Evolutionary conservation across 345 rosid genomes (phyloP), one percentile per base, ranked within the genome.

Genomic region (Viola odorata): DNA sequence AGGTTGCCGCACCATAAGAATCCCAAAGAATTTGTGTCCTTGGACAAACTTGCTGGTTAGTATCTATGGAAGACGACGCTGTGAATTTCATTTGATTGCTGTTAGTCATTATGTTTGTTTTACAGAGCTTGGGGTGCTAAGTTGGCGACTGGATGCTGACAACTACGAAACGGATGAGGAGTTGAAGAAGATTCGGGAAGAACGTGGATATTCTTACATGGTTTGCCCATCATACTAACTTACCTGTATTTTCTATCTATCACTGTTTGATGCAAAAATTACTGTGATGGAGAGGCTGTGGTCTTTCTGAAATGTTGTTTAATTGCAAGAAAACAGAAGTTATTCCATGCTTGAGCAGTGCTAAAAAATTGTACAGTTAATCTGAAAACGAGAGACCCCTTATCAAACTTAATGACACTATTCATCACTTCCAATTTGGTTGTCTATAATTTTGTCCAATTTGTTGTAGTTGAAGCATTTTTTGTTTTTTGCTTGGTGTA

Each of bases 121-220:
- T 74, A 70, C 56, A 90, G 97, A 84, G 69, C 86, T 90, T 16
- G 99, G 99, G 53, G 95, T 88, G 8, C 86, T 88, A 16, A 86
- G 96, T 79, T 90, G 97, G 97, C 76, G 70, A 41, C 78, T 90
- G 69, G 95, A 90, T 80, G 99, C 97, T 55, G 97, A 90, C 70
- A 74, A 84, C 64, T 85, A 90, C 61, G 96, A 90, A 76, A 88
- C 84, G 5, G 97, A 90, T 69, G 92, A 85, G 60, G 91, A 82
- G 32, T 61, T 94, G 84, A 88, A 86, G 82, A 94, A 83, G 78
- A 88, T 94, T 55, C 89, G 92, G 8, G 86, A 88, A 60, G 77
- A 82, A 32, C 96, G 85, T 57, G 95, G 97, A 66, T 94, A 90
- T 74, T 86, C 99, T 41, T 94, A 88, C 75, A 69, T 78, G 91